These are phyloP conservation scores for Cryptosporidium parvum DNA, from an alignment of 169 alveolate genomes.

Conservation along the genomic window DNA sequence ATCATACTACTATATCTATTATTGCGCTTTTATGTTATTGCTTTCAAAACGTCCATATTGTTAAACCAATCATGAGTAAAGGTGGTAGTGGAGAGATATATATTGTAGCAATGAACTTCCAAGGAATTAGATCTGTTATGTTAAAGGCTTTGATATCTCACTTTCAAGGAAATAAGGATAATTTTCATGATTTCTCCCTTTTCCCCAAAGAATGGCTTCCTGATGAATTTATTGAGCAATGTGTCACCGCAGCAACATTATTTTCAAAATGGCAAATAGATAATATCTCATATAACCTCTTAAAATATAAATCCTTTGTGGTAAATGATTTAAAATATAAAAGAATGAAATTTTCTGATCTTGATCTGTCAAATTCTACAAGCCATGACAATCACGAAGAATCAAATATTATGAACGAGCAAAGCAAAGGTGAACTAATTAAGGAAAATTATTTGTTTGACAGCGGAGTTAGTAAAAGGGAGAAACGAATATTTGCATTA, in stretches of 20 bases:
- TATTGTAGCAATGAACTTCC: slow-evolving; percentile 81
- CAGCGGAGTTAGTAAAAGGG: slow-evolving; percentile 27
- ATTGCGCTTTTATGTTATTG: slow-evolving; percentile 81
- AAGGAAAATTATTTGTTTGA: not conserved
- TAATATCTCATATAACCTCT: slow-evolving; percentile 76
- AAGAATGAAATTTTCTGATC: slow-evolving; percentile 6
- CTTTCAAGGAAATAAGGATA: slow-evolving; percentile 68
- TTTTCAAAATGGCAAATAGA: slow-evolving; percentile 72
- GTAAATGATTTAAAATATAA: not conserved
- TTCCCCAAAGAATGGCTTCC: slow-evolving; percentile 83
- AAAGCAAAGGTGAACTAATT: not conserved
- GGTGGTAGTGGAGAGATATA: slow-evolving; percentile 81
- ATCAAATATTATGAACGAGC: not conserved
- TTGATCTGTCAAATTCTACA: not conserved
- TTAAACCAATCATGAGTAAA: slow-evolving; percentile 82
- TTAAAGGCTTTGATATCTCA: slow-evolving; percentile 79
- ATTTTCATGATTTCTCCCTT: slow-evolving; percentile 74
- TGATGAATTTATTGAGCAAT: slow-evolving; percentile 80
- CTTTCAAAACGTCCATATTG: slow-evolving; percentile 82
- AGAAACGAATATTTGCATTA: slow-evolving; percentile 52
- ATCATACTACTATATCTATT: slow-evolving; percentile 81
- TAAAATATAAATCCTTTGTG: slow-evolving; percentile 39
- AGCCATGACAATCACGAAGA: not conserved
- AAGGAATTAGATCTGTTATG: slow-evolving; percentile 83
- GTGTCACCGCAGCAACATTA: slow-evolving; percentile 80